Percentiles rank a stretch among this genome's conserved stretches.
Evolutionary conservation across 257 asterid species (phyloP).

Genomic region (Linderniella brevidens): DNA sequence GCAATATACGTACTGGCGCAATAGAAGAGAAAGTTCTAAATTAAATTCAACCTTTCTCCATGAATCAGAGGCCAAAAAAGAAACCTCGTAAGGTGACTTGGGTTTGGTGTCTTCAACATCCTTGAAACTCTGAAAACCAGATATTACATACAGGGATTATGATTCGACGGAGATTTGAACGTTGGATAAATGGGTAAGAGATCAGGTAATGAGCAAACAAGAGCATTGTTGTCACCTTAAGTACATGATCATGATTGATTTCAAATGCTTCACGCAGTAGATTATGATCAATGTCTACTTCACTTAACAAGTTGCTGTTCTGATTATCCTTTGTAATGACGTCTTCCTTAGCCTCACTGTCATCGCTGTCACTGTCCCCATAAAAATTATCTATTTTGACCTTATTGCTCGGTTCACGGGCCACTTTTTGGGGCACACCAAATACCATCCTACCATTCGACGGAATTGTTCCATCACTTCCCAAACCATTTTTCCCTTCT

Average conservation of each 20-base stretch:
- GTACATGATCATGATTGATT: constrained; percentile 36
- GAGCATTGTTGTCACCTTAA: constrained; percentile 63
- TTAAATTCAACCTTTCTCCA: constrained; percentile 46
- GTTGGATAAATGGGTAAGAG: not conserved
- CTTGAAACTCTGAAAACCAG: constrained; percentile 31
- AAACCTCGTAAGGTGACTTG: constrained; percentile 51
- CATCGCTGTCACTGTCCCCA: constrained; percentile 77
- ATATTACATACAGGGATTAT: not conserved
- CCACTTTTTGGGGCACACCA: constrained; percentile 47
- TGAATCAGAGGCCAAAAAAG: constrained; percentile 47
- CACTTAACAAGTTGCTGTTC: constrained; percentile 20
- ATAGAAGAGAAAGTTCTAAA: not conserved
- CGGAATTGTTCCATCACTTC: constrained; percentile 16
- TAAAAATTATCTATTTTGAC: constrained; percentile 35
- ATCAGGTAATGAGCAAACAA: too few species aligned
- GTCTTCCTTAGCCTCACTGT: constrained; percentile 23
- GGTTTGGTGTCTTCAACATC: constrained; percentile 43
- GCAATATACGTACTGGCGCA: not conserved
- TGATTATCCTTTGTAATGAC: constrained; percentile 17
- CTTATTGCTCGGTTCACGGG: constrained; percentile 22
- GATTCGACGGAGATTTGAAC: not conserved
- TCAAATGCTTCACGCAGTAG: constrained; percentile 52
- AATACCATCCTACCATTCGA: constrained; percentile 64
- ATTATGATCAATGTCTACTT: constrained; percentile 41
- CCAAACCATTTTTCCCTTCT: constrained; percentile 22